Evolutionary conservation across 2,329 filamentous ascomycete genomes (phyloP).

Genomic region (Diaporthe sp.): DNA sequence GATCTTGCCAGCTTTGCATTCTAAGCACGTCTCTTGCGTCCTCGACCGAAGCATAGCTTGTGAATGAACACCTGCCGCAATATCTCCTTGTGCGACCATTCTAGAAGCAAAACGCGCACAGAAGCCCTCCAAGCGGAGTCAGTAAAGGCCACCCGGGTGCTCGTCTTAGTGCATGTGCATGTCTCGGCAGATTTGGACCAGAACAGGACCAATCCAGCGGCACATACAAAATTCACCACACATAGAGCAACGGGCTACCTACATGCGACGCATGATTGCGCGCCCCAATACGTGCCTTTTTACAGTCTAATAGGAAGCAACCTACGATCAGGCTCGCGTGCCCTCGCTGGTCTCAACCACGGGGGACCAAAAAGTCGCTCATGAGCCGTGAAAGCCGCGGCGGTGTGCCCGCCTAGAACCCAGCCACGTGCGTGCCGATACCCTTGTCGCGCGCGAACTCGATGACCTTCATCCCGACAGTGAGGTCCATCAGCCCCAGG

Average conservation of each 20-base stretch:
- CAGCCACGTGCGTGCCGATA: constrained; percentile 67
- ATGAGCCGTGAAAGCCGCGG: constrained; percentile 23
- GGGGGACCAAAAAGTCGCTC: constrained; percentile 35
- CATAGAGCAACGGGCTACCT: background rate
- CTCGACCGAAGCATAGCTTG: background rate
- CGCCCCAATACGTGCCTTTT: background rate
- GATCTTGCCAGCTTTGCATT: background rate
- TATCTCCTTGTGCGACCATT: background rate
- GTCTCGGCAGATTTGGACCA: background rate
- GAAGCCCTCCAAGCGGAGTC: background rate
- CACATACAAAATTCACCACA: background rate
- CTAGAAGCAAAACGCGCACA: background rate
- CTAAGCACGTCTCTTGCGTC: background rate
- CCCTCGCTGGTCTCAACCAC: background rate
- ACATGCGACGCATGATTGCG: no score
- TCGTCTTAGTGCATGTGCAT: background rate
- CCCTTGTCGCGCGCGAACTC: constrained; percentile 67
- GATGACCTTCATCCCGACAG: constrained; percentile 71
- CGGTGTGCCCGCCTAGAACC: constrained; percentile 57
- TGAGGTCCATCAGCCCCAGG: constrained; percentile 76
- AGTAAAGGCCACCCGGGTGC: background rate
- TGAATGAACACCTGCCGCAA: background rate
- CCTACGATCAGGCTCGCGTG: background rate
- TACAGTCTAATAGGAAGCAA: background rate
- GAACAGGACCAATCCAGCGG: background rate